These are phyloP conservation scores for Pyrenophora seminiperda DNA, from an alignment of 2,329 filamentous ascomycete genomes.

Conservation along the genomic window DNA sequence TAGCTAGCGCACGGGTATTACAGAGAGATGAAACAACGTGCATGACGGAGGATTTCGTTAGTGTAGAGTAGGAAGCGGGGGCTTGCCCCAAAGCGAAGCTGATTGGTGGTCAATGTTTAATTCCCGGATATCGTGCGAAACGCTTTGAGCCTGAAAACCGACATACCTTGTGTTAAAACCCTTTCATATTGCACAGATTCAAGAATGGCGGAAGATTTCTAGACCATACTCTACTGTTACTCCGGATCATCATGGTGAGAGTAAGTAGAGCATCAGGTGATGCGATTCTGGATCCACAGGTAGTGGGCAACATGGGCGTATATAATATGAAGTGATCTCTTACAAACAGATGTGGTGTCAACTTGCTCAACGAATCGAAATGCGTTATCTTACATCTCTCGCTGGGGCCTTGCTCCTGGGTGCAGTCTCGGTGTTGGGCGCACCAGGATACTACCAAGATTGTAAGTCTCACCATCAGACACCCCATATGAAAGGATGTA, in stretches of 20 bases:
- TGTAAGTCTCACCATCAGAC: slow-evolving; percentile 3
- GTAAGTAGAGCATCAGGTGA: not conserved
- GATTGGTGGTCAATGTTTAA: not conserved
- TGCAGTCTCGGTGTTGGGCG: slow-evolving; percentile 12
- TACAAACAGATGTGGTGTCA: not conserved
- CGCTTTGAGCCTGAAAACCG: not conserved
- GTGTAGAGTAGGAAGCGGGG: not conserved
- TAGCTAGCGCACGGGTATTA: not conserved
- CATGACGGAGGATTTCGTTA: not conserved
- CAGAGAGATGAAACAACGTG: not conserved
- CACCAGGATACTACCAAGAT: slow-evolving; percentile 12
- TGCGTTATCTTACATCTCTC: slow-evolving; percentile 11
- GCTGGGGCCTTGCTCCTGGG: slow-evolving; percentile 13
- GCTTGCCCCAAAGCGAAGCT: not conserved
- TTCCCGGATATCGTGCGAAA: not conserved
- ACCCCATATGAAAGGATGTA: not conserved
- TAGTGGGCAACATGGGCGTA: not conserved
- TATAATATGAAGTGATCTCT: not conserved
- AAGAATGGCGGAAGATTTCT: not conserved
- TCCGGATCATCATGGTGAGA: not conserved
- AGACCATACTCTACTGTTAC: slow-evolving; percentile 1
- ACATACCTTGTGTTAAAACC: not conserved
- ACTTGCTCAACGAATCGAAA: not conserved
- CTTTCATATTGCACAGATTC: not conserved
- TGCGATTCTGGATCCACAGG: not conserved